phyloP scores from a whole-genome alignment of 208 protist genomes.

The Trypanosoma lewisi region DNA sequence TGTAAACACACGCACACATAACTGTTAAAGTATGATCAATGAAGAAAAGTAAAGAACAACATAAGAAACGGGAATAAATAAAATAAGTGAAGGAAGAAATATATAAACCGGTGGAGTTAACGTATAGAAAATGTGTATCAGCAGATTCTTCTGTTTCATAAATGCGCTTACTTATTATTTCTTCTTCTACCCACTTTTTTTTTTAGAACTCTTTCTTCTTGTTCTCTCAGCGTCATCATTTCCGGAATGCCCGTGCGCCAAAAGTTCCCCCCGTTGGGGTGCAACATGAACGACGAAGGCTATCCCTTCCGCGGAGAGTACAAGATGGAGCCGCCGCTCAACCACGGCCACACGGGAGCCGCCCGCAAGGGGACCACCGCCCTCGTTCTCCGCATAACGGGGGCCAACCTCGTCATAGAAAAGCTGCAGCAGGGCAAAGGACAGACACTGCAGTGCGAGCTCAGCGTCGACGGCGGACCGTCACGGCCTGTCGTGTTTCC shows the following conservation, averaged over 20 bases:
- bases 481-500: slow-evolving; percentile 47
- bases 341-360: slow-evolving; percentile 80
- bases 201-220: slow-evolving; percentile 8
- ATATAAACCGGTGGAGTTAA: not conserved
- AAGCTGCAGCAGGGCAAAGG: slow-evolving; percentile 51
- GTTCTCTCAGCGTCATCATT: too few relatives aligned
- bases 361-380: slow-evolving; percentile 35
- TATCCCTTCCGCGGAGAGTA: slow-evolving; percentile 84
- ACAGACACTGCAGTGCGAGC: slow-evolving; percentile 57
- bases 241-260: slow-evolving; percentile 16
- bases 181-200: slow-evolving; percentile 18
- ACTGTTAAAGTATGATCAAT: not conserved
- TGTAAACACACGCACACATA: not conserved
- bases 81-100: slow-evolving; percentile 10
- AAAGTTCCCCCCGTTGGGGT: slow-evolving; percentile 46
- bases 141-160: not conserved
- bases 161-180: not conserved
- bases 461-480: slow-evolving; percentile 57
- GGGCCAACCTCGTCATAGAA: slow-evolving; percentile 77
- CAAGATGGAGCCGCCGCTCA: slow-evolving; percentile 54
- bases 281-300: slow-evolving; percentile 85
- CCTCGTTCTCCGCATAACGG: slow-evolving; percentile 62
- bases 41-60: slow-evolving; percentile 3
- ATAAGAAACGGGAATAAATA: not conserved
- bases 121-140: not conserved